A percentile compares a stretch with the other conserved stretches of the same genome.
These are phyloP conservation scores for Metschnikowia matae DNA, from an alignment of 805 yeast genomes.

Conservation along the genomic window DNA sequence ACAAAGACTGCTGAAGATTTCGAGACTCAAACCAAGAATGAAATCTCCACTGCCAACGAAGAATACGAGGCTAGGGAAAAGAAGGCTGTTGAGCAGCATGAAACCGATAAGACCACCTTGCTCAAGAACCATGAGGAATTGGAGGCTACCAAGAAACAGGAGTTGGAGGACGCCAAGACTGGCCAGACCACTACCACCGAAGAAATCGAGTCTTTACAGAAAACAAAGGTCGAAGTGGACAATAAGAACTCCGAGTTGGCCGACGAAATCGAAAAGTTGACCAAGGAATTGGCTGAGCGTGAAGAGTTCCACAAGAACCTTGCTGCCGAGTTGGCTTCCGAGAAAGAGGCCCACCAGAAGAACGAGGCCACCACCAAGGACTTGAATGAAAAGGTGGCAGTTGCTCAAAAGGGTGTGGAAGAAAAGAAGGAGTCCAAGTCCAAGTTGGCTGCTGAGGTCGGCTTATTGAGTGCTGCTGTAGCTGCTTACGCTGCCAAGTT, in stretches of 20 bases:
- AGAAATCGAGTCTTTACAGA: constrained; percentile 42
- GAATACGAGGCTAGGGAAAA: constrained; percentile 46
- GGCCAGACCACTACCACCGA: constrained; percentile 41
- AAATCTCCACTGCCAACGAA: constrained; percentile 42
- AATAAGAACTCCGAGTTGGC: constrained; percentile 36
- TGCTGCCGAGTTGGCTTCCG: constrained; percentile 28
- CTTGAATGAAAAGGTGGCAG: constrained; percentile 35
- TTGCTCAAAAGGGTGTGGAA: constrained; percentile 33
- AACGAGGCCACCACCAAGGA: constrained; percentile 38
- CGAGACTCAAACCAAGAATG: constrained; percentile 37
- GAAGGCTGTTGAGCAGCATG: constrained; percentile 45
- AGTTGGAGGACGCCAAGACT: constrained; percentile 38
- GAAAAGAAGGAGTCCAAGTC: constrained; percentile 36
- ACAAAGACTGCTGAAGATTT: constrained; percentile 31
- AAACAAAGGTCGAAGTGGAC: constrained; percentile 39
- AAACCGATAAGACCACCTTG: constrained; percentile 40
- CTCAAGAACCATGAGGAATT: constrained; percentile 42
- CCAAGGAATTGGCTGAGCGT: constrained; percentile 41
- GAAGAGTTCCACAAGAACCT: constrained; percentile 28
- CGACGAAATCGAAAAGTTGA: constrained; percentile 39
- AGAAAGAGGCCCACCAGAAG: constrained; percentile 25
- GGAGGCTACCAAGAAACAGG: constrained; percentile 42
- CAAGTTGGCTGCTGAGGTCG: constrained; percentile 41
- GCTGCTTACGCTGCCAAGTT: constrained; percentile 45
- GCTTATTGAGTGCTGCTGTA: constrained; percentile 38